Conservation (phyloP, 2,329 filamentous ascomycete species). For the Cordyceps farinosa region DNA sequence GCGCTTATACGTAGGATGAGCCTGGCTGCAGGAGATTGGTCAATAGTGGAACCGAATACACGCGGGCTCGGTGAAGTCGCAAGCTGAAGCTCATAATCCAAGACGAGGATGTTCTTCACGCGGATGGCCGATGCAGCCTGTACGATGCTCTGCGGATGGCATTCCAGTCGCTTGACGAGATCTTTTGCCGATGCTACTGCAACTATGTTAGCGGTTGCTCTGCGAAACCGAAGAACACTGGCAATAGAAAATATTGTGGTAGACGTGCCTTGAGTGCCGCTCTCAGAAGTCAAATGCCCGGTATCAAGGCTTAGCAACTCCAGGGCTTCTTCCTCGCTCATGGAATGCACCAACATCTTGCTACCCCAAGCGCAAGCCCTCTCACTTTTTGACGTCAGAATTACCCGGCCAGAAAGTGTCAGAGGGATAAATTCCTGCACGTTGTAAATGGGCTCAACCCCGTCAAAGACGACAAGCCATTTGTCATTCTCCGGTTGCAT, state of each 20-base stretch:
- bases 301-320: constrained; percentile 18
- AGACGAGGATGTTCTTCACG: constrained; percentile 21
- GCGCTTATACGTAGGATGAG: constrained; percentile 25
- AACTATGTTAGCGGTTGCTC: neutral
- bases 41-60: constrained; percentile 23
- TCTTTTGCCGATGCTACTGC: constrained; percentile 22
- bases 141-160: constrained; percentile 24
- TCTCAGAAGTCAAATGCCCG: neutral
- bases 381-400: constrained; percentile 25
- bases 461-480: constrained; percentile 28
- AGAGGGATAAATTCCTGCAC: constrained; percentile 27
- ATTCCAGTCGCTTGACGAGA: constrained; percentile 21
- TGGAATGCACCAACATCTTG: constrained; percentile 22
- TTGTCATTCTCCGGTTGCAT: constrained; percentile 24
- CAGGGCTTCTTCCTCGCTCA: constrained; percentile 23
- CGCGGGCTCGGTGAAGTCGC: constrained; percentile 18
- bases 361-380: constrained; percentile 24
- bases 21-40: constrained; percentile 25
- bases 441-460: constrained; percentile 25
- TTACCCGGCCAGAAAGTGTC: constrained; percentile 25
- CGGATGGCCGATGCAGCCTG: constrained; percentile 24
- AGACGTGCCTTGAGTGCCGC: neutral
- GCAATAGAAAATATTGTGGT: neutral
- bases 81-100: constrained; percentile 20
- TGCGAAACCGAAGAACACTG: no score